These are phyloP conservation scores for Berkeleyomyces basicola DNA, from an alignment of 2,329 filamentous ascomycete species.

Conservation along the genomic window DNA sequence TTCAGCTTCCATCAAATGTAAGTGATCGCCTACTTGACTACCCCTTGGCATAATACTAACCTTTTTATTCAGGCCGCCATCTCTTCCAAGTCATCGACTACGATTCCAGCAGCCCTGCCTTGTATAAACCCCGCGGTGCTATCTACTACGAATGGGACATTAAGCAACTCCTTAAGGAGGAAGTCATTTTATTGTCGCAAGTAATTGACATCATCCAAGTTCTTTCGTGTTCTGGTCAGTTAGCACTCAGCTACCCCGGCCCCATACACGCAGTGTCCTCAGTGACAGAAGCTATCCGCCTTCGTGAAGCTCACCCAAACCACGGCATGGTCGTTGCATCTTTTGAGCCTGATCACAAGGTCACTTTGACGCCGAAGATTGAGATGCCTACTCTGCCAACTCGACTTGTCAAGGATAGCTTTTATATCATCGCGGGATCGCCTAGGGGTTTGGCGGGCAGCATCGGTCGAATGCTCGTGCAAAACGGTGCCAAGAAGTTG, in stretches of 20 bases:
- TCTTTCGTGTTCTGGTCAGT: neutral
- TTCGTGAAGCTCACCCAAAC: slow-evolving; percentile 2
- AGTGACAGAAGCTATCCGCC: neutral
- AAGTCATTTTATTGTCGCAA: neutral
- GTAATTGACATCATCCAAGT: slow-evolving; percentile 2
- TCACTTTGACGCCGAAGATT: slow-evolving; percentile 15
- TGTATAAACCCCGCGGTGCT: neutral
- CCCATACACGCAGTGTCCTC: neutral
- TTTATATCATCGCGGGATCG: slow-evolving; percentile 40
- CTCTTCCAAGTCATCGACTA: slow-evolving; percentile 3
- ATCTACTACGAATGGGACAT: slow-evolving; percentile 7
- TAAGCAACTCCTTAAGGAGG: slow-evolving; percentile 4
- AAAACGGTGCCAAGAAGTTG: slow-evolving; percentile 33
- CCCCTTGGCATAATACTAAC: neutral
- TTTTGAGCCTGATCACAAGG: slow-evolving; percentile 16
- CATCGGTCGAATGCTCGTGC: slow-evolving; percentile 33
- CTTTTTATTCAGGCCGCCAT: neutral
- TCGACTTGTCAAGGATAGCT: slow-evolving; percentile 20
- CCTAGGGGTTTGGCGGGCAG: slow-evolving; percentile 39
- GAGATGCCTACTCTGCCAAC: slow-evolving; percentile 18
- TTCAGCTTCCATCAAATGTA: slow-evolving; percentile 20
- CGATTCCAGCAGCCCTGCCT: neutral
- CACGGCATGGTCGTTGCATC: slow-evolving; percentile 7
- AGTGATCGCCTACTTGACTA: slow-evolving; percentile 13
- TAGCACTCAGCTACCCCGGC: neutral